A percentile compares a stretch with the other conserved stretches of the same genome.
These are phyloP conservation scores for Calamus simplicifolius DNA, from an alignment of 176 grass and related monocot genomes.

Conservation along the genomic window DNA sequence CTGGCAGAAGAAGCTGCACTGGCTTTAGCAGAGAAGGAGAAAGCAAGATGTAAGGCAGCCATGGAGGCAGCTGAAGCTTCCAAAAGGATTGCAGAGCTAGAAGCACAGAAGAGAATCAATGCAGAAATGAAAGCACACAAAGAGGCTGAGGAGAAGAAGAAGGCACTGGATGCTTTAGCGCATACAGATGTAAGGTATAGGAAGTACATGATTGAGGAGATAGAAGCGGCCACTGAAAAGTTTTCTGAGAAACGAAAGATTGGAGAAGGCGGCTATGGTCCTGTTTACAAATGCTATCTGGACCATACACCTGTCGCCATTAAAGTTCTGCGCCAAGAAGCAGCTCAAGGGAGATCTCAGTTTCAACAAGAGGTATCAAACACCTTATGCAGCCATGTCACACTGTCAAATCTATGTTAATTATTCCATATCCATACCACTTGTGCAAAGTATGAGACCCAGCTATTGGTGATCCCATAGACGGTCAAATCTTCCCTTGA, in stretches of 20 bases:
- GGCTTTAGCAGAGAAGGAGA: slow-evolving; percentile 23
- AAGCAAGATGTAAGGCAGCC: slow-evolving; percentile 26
- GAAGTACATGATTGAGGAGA: slow-evolving; percentile 37
- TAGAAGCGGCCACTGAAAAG: slow-evolving; percentile 22
- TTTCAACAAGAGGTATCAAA: slow-evolving; percentile 37
- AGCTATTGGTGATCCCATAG: too few species aligned
- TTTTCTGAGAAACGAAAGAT: slow-evolving; percentile 20
- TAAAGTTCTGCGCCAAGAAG: slow-evolving; percentile 33
- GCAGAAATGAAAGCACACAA: slow-evolving; percentile 18
- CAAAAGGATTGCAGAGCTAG: slow-evolving; percentile 24
- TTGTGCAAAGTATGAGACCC: too few species aligned
- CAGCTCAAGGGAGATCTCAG: slow-evolving; percentile 29
- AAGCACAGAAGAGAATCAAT: slow-evolving; percentile 25
- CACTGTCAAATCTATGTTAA: too few species aligned
- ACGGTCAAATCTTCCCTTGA: too few species aligned
- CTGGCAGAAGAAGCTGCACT: slow-evolving; percentile 26
- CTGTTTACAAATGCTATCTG: slow-evolving; percentile 34
- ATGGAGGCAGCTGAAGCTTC: slow-evolving; percentile 30
- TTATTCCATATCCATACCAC: too few species aligned
- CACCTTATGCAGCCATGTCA: too few species aligned
- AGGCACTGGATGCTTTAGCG: slow-evolving; percentile 1
- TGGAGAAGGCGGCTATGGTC: slow-evolving; percentile 43
- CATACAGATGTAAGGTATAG: slow-evolving; percentile 25
- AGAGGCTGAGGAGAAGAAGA: slow-evolving; percentile 24
- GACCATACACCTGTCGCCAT: slow-evolving; percentile 39